Evolutionary conservation across 176 grass and related monocot genomes (phyloP), one percentile per base, ranked within the genome.

Genomic region (Paspalum vaginatum): DNA sequence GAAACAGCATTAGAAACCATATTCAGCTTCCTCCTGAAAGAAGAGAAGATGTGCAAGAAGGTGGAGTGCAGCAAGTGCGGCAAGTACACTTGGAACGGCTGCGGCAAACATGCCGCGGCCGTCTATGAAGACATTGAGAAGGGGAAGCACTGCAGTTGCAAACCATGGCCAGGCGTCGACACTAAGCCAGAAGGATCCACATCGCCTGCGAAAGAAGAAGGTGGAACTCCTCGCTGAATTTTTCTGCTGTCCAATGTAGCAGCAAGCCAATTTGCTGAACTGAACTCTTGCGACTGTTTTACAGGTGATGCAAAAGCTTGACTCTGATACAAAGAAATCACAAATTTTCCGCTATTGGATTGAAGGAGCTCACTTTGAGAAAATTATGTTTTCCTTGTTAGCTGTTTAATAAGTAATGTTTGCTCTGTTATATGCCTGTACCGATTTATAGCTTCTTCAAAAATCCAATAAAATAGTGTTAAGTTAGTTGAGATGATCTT

Each of bases 121-220:
- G 82, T 88, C 7, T 85, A 88, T 5, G 32, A 75, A 0, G 25
- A 21, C 40, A 88, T 88, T 0, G 79, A 88, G 22, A 88, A 91
- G 65, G 90, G 86, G 5, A 91, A 82, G 82, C 89, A 91, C n/a
- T 91, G 82, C 53, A 22, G 37, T n/a, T 92, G 90, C 55, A 88
- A 85, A 27, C 9, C 79, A 21, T 88, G 90, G 83, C 83, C 61
- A 1, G 86, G 83, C 4, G 68, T 85, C 1, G 82, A 75, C 56
- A 8, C 55, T 0, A 60, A 88, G 61, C 50, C 1, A 16, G 82
- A 77, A 5, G 81, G 27, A 51, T 84, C 75, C 32, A 43, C 67
- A 14, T 85, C 78, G 0, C 22, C 27, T 2, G 2, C 72, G 2
- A 77, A 71, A 49, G 48, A 71, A 49, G 48, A 64, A 81, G 78